Evolutionary conservation across 352 stramenopile genomes (phyloP).

Genomic region (Phytophthora sansomeana): DNA sequence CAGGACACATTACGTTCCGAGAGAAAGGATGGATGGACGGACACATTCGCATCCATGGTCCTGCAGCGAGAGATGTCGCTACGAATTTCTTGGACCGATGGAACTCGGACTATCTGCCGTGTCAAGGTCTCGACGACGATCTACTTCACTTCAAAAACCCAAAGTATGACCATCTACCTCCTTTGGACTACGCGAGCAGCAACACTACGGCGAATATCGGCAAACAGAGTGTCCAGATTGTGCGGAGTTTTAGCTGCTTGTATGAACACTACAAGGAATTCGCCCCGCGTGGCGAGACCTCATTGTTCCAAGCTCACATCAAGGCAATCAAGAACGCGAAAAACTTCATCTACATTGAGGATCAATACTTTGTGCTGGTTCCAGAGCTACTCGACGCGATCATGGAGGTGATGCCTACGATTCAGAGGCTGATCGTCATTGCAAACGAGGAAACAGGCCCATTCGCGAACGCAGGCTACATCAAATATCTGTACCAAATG

Average conservation of each 20-base stretch:
- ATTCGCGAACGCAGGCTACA: constrained; percentile 46
- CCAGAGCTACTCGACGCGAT: constrained; percentile 50
- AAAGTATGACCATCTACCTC: constrained; percentile 17
- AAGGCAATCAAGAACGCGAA: constrained; percentile 52
- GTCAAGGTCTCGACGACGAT: constrained; percentile 32
- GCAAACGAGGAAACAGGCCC: constrained; percentile 34
- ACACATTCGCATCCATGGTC: constrained; percentile 48
- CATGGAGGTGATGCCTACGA: constrained; percentile 46
- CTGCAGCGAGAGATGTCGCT: constrained; percentile 52
- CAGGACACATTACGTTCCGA: constrained; percentile 39
- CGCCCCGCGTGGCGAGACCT: constrained; percentile 53
- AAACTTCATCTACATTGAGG: constrained; percentile 38
- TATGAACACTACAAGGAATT: constrained; percentile 57
- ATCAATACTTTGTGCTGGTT: constrained; percentile 42
- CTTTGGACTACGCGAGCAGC: constrained; percentile 13
- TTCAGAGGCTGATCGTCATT: constrained; percentile 65
- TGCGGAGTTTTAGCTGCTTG: constrained; percentile 65
- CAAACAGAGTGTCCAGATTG: constrained; percentile 43
- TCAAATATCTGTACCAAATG: constrained; percentile 64
- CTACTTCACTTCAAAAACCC: constrained; percentile 60
- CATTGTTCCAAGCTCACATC: constrained; percentile 52
- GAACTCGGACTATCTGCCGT: constrained; percentile 46
- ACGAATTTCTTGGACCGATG: constrained; percentile 61
- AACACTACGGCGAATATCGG: constrained; percentile 15
- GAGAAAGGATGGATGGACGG: constrained; percentile 69